These are phyloP conservation scores for Camptophora hylomeconis DNA, from an alignment of 2,329 filamentous ascomycete genomes.

Conservation along the genomic window DNA sequence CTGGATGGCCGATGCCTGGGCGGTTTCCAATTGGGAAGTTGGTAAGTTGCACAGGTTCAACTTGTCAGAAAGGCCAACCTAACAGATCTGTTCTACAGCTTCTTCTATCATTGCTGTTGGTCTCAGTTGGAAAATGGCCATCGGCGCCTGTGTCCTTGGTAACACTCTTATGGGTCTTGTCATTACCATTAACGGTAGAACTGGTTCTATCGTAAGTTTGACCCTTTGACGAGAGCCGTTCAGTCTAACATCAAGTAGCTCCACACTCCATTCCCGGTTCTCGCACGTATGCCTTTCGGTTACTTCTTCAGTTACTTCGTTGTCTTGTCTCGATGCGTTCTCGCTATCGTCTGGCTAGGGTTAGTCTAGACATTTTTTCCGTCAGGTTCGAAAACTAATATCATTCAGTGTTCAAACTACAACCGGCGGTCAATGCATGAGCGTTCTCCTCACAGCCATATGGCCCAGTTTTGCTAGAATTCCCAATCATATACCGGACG, in stretches of 20 bases:
- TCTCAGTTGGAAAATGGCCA: conserved; percentile 33
- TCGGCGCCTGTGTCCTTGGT: conserved; percentile 26
- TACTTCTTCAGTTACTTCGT: conserved; percentile 45
- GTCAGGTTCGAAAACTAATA: conserved; percentile 5
- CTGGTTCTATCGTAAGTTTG: conserved; percentile 26
- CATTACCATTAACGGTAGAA: conserved; percentile 41
- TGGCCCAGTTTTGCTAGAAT: conserved; percentile 15
- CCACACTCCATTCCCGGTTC: conserved; percentile 43
- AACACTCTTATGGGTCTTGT: conserved; percentile 30
- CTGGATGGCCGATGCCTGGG: conserved; percentile 28
- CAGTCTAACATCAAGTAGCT: conserved; percentile 35
- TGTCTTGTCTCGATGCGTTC: conserved; percentile 39
- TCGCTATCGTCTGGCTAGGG: conserved; percentile 43
- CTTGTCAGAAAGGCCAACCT: conserved; percentile 4
- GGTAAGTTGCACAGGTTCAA: conserved; percentile 6
- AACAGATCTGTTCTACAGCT: conserved; percentile 8
- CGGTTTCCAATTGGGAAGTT: conserved; percentile 14
- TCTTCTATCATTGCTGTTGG: conserved; percentile 38
- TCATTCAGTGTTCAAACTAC: conserved; percentile 12
- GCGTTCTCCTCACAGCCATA: conserved; percentile 11
- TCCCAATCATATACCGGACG: conserved; percentile 25
- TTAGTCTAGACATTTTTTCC: too few relatives aligned
- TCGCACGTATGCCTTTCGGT: conserved; percentile 42
- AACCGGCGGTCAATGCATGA: conserved; percentile 13
- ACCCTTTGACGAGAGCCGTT: conserved; percentile 14